A percentile compares a stretch with the other conserved stretches of the same genome.
Evolutionary conservation across 192 early-diverging fungal species (phyloP).

Genomic region (Rhizophagus clarus): DNA sequence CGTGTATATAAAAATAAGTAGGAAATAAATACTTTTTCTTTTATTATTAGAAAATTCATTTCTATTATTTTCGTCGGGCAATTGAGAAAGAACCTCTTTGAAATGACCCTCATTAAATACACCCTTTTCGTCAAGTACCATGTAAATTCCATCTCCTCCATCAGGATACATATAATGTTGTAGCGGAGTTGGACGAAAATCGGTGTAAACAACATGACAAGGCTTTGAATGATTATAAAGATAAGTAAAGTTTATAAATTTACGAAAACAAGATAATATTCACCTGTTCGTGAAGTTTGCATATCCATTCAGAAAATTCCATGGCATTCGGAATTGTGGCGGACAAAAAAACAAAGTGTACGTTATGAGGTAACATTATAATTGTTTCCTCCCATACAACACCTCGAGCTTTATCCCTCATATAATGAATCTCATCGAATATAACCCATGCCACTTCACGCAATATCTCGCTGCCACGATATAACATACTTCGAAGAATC

Average conservation of each 20-base stretch:
- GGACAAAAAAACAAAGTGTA: conserved; percentile 93
- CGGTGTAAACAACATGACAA: conserved; percentile 98
- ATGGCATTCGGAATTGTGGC: conserved; percentile 99
- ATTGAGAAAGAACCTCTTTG: conserved; percentile 76
- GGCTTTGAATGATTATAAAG: conserved; percentile 43
- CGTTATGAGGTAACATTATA: conserved; percentile 90
- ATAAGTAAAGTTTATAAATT: background rate
- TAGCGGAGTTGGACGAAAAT: conserved; percentile 94
- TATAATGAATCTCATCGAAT: conserved; percentile 99
- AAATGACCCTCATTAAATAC: conserved; percentile 96
- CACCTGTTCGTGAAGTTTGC: conserved; percentile 84
- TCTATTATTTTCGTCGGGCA: conserved; percentile 47
- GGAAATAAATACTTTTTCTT: conserved; percentile 50
- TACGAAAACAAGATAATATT: background rate
- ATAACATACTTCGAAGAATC: conserved; percentile 97
- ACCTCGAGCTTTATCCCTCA: conserved; percentile 92
- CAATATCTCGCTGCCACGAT: conserved; percentile 94
- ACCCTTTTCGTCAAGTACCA: conserved; percentile 96
- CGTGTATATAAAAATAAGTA: conserved; percentile 17
- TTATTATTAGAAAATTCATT: conserved; percentile 63
- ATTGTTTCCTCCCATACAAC: conserved; percentile 99
- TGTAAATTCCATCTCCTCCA: conserved; percentile 89
- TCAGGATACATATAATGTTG: conserved; percentile 96
- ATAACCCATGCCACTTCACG: conserved; percentile 97
- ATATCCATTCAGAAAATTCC: conserved; percentile 99